Evolutionary conservation across 176 grass and related monocot species (phyloP).

Genomic region (Musa beccarii): DNA sequence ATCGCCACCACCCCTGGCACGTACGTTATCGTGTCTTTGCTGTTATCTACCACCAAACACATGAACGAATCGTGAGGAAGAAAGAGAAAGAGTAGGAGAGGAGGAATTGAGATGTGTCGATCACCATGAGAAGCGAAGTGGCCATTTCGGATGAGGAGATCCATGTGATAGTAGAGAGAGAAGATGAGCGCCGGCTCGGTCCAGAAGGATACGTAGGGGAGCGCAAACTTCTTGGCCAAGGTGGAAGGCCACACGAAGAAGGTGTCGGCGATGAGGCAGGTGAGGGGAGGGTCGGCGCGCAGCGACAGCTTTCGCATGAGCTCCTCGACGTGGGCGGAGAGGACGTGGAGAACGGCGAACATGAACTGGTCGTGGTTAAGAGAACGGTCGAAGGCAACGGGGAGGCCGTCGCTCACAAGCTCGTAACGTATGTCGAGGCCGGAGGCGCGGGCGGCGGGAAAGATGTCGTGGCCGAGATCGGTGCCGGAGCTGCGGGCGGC

Average conservation of each 20-base stretch:
- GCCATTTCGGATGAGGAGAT: conserved; percentile 35
- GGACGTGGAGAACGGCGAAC: conserved; percentile 51
- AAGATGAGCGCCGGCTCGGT: conserved; percentile 63
- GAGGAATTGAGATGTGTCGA: conserved; percentile 4
- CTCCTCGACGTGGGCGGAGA: conserved; percentile 57
- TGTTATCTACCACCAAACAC: conserved; percentile 33
- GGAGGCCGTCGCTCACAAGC: conserved; percentile 55
- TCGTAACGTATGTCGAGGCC: conserved; percentile 49
- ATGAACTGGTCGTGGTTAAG: conserved; percentile 73
- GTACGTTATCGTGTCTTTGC: conserved; percentile 69
- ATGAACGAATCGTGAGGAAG: not conserved
- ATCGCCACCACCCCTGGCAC: conserved; percentile 50
- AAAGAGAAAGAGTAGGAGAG: not conserved
- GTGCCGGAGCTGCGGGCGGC: not conserved
- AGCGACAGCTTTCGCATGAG: conserved; percentile 37
- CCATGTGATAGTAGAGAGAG: conserved; percentile 53
- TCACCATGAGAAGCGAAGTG: conserved; percentile 53
- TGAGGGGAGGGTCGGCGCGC: conserved; percentile 26
- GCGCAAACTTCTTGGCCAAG: conserved; percentile 29
- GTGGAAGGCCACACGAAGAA: conserved; percentile 65
- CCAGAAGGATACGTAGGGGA: conserved; percentile 7
- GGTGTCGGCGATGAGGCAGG: conserved; percentile 50
- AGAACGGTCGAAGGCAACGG: conserved; percentile 53
- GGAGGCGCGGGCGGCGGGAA: conserved; percentile 7
- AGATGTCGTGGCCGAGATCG: conserved; percentile 17